Conservation (phyloP, 2,329 filamentous ascomycete species). For the Pleoardoris graminearum region DNA sequence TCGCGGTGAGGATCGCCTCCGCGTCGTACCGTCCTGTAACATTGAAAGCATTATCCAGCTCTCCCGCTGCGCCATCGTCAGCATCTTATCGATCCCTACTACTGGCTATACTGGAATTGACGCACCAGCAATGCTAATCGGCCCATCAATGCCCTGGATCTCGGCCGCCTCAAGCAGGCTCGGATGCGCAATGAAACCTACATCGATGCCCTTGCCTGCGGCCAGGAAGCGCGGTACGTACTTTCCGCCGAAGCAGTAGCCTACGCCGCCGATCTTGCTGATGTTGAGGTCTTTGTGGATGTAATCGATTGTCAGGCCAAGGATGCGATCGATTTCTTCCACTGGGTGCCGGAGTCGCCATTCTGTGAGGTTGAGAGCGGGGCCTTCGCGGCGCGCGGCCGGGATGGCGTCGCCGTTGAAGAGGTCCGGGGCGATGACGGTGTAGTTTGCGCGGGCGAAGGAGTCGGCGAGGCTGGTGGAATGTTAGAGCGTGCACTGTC, state of each 20-base stretch:
- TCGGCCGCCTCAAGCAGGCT: conserved; percentile 69
- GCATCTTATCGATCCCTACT: neutral
- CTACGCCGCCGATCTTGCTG: conserved; percentile 64
- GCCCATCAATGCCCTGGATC: conserved; percentile 66
- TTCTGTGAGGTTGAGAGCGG: conserved; percentile 38
- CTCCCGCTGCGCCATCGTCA: conserved; percentile 7
- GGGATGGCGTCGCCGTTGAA: conserved; percentile 41
- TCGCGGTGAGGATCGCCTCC: conserved; percentile 30
- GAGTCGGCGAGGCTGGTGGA: conserved; percentile 35
- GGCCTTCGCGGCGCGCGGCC: conserved; percentile 32
- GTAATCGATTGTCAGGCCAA: conserved; percentile 59
- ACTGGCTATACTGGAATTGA: neutral
- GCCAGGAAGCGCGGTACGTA: conserved; percentile 68
- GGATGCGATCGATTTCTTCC: conserved; percentile 51
- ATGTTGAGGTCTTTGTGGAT: conserved; percentile 56
- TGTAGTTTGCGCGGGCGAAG: conserved; percentile 35
- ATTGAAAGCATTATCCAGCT: conserved; percentile 22
- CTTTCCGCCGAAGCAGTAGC: conserved; percentile 77
- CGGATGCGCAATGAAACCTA: conserved; percentile 71
- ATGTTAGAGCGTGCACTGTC: neutral
- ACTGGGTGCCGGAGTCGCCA: conserved; percentile 53
- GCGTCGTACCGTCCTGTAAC: conserved; percentile 16
- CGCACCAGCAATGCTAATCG: conserved; percentile 65
- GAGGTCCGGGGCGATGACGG: conserved; percentile 40
- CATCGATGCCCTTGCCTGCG: conserved; percentile 58